Conservation (phyloP, 2,329 filamentous ascomycete genomes). For the Colletotrichum tamarilloi region DNA sequence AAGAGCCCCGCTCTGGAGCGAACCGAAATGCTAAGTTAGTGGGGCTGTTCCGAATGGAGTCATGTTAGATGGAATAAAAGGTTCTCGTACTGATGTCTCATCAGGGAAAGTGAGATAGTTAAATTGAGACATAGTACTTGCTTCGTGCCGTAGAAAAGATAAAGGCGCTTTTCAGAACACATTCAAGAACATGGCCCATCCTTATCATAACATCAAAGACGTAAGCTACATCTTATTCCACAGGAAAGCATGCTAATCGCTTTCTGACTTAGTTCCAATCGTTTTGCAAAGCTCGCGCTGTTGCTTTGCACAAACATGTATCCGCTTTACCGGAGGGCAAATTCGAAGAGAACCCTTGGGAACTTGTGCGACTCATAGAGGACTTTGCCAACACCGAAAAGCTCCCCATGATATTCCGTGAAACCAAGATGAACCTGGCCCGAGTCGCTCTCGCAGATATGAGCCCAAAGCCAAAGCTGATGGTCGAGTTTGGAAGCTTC, state of each 20-base stretch:
- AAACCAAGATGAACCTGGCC: too few relatives aligned
- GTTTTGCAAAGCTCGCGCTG: too few relatives aligned
- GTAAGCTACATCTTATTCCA: not conserved
- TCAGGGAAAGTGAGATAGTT: not conserved
- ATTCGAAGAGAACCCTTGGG: too few relatives aligned
- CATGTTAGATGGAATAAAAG: not conserved
- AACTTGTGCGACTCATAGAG: too few relatives aligned
- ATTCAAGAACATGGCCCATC: not conserved
- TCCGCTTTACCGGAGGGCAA: not conserved
- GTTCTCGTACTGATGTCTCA: not conserved
- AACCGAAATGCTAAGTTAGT: not conserved
- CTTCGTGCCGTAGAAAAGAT: not conserved
- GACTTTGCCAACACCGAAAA: too few relatives aligned
- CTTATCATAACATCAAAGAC: not conserved
- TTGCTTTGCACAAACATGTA: not conserved
- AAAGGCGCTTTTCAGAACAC: not conserved
- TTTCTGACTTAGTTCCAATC: too few relatives aligned
- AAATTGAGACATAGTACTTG: not conserved
- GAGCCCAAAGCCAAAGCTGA: too few relatives aligned
- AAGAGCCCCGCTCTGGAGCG: not conserved
- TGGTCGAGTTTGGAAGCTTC: too few relatives aligned
- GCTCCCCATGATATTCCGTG: too few relatives aligned
- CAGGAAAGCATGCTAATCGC: too few relatives aligned
- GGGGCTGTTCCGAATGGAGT: not conserved
- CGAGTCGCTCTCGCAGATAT: too few relatives aligned